phyloP scores from a whole-genome alignment of 139 green algal genomes.

The Coelastrella sp. region DNA sequence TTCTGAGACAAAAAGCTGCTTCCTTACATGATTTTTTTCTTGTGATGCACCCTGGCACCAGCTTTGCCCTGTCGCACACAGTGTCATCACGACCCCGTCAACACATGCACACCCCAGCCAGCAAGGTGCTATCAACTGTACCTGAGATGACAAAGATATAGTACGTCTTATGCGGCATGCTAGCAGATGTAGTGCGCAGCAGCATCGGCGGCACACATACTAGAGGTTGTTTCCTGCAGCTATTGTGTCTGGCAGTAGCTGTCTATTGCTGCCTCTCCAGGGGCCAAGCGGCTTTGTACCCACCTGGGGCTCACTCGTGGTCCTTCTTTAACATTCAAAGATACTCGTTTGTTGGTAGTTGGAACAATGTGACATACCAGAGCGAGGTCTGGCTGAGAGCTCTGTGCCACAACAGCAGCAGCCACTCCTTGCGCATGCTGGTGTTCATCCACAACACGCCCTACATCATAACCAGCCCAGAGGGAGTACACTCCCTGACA shows the following conservation, averaged over 20 bases:
- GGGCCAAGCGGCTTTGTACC: neutral
- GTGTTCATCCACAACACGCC: neutral
- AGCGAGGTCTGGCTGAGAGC: neutral
- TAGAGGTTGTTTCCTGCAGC: neutral
- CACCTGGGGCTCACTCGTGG: constrained; percentile 10
- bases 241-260: neutral
- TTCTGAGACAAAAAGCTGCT: too few species aligned
- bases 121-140: too few species aligned
- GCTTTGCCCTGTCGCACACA: too few species aligned
- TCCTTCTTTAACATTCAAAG: constrained; percentile 25
- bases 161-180: neutral
- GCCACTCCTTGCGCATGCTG: neutral
- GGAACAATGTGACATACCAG: constrained; percentile 20
- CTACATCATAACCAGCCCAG: constrained; percentile 10
- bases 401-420: constrained; percentile 3
- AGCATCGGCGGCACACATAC: neutral
- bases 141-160: too few species aligned
- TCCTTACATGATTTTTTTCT: too few species aligned
- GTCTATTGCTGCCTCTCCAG: too few species aligned
- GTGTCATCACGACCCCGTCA: too few species aligned
- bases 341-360: neutral
- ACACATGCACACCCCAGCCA: too few species aligned
- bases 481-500: constrained; percentile 5
- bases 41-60: too few species aligned
- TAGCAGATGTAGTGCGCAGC: neutral